Base-by-base conservation (phyloP, 2,329 filamentous ascomycete genomes). In the Arthrobotrys sinensis region DNA sequence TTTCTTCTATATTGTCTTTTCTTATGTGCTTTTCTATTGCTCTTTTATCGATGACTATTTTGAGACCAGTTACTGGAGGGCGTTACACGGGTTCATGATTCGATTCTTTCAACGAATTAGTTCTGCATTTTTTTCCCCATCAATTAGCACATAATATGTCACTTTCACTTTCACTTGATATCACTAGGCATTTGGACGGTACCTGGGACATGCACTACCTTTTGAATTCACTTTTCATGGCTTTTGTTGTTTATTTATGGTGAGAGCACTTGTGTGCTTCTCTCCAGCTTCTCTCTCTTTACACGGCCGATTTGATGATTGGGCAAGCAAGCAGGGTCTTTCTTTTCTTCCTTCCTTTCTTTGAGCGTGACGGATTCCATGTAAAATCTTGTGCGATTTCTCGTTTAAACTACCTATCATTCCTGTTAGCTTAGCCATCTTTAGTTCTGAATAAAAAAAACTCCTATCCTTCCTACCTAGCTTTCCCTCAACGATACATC, bases 361-460 rank as follows among this genome's bases (percentile, higher is more conserved):
- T 65, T 53, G 50, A 73, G 50, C 48, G 60, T 40, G 57, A 55
- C 63, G 57, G 14, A 60, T 60, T 65, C 21, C 45, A 53, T 72
- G 60, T 60, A 66, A 46, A 57, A 60, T 34, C 19, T 46, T 62
- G 55, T 52, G 28, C 32, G 19, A 11, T 45, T 60, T 53, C 16
- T 43, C 50, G 32, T 53, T 40, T 34, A n/a, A 32, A 66, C 34
- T n/a, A 48, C 28, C 28, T 66, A 66, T 73, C 38, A 8, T 65
- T 72, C 40, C 46, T 50, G 36, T 66, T 52, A 73, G 50, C 48
- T 32, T 36, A 64, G 28, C 36, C 34, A 60, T 50, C 28, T 52
- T 14, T 65, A n/a, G 16, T 14, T 46, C 11, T 36, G 55, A 21
- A 53, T 24, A 50, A 24, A 46, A 72, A 34, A 14, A 66, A 28